Base-by-base conservation (phyloP, 495 filamentous ascomycete species). In the Monascus purpureus region DNA sequence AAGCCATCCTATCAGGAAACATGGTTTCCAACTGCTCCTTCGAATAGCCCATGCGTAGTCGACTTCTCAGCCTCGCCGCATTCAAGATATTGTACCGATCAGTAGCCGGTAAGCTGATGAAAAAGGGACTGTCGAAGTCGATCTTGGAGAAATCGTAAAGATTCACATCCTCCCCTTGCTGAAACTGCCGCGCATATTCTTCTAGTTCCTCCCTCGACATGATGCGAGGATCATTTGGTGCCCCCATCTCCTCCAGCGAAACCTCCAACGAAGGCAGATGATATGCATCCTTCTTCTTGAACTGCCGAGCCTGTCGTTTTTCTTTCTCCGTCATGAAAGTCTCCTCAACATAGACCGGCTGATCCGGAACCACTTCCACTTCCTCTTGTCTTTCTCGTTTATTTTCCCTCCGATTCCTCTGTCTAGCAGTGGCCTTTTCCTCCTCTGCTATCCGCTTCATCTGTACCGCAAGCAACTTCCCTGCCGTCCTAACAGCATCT, bases 111-210 rank as follows among this genome's bases (percentile, higher is more conserved):
- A 97, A 57, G 47, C 82, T 92, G 47, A 76, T 65, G 53, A 97
- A 97, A 55, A 97, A 96, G 11, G 82, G 69, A 32, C 83, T 77
- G 41, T 93, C 81, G 42, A 95, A 97, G 55, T 97, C 92, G 36
- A 97, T 97, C 52, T 96, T 96, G 36, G 80, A 87, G 41, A 95
- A 96, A 52, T 97, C 90, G 48, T 95, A 94, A n/a, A 95, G 61
- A 46, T 92, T 93, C 55, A 97, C 82, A 57, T 95, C 87, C 53
- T 95, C 90, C 22, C 88, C 90, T 36, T 72, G 75, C 41, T 93
- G 72, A 40, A 95, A 96, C 43, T 94, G 86, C 34, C 75, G 61
- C 2, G 90, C 85, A 50, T 96, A 97, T 32, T 88, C 77, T 53
- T 95, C 80, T 33, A 97, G 54, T 42, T 97, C 90, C 39, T 90